Conservation (phyloP, 768 basidiomycete genomes). For the Macrocybe gigantea region DNA sequence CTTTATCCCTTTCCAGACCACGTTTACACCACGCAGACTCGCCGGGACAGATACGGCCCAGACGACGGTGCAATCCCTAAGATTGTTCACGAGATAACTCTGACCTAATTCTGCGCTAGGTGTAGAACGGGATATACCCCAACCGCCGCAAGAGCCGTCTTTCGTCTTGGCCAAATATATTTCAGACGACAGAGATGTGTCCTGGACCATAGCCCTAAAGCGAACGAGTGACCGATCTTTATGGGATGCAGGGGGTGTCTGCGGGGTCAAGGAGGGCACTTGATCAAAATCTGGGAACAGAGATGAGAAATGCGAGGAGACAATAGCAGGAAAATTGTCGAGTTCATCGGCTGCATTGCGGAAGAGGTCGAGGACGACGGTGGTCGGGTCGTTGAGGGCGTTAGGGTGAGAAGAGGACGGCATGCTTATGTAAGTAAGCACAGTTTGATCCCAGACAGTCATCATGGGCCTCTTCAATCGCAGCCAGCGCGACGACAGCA, state of each 20-base stretch:
- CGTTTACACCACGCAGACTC: slow-evolving; percentile 51
- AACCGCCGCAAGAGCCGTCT: slow-evolving; percentile 56
- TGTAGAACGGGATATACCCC: slow-evolving; percentile 47
- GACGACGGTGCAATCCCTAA: slow-evolving; percentile 57
- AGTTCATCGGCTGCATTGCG: slow-evolving; percentile 15
- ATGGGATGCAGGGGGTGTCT: slow-evolving; percentile 44
- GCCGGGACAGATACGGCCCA: slow-evolving; percentile 79
- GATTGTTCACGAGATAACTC: slow-evolving; percentile 37
- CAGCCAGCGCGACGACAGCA: slow-evolving; percentile 42
- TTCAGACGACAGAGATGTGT: slow-evolving; percentile 68
- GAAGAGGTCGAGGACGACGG: slow-evolving; percentile 45
- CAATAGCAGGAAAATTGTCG: slow-evolving; percentile 34
- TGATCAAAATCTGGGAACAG: slow-evolving; percentile 24
- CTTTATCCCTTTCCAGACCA: slow-evolving; percentile 5
- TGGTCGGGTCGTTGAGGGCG: slow-evolving; percentile 43
- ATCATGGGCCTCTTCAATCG: slow-evolving; percentile 57
- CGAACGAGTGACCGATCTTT: slow-evolving; percentile 54
- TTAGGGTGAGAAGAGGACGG: slow-evolving; percentile 43
- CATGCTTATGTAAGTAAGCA: slow-evolving; percentile 38
- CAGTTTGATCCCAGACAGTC: slow-evolving; percentile 7
- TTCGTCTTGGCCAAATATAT: slow-evolving; percentile 54
- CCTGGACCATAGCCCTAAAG: slow-evolving; percentile 79
- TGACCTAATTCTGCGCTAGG: slow-evolving; percentile 15
- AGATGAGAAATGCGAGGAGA: slow-evolving; percentile 39
- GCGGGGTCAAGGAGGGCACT: slow-evolving; percentile 44